Base-by-base conservation (phyloP, 768 basidiomycete species). In the Lactarius deliciosus region DNA sequence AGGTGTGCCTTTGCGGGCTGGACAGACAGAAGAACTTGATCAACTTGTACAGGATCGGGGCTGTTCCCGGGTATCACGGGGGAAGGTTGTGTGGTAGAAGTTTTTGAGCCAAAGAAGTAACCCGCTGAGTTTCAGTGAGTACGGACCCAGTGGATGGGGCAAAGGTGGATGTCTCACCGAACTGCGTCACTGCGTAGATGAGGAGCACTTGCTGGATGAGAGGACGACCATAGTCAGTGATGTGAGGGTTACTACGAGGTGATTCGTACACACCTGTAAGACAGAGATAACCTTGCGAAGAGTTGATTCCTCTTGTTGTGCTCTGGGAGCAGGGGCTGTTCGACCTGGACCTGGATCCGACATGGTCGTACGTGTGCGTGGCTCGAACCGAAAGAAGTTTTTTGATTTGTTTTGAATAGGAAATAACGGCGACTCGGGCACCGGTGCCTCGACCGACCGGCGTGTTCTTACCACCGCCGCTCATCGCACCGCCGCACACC, bases 171-270 rank as follows among this genome's bases (percentile, higher is more conserved):
- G 36, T 73, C 84, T 53, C 66, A 88, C 89, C 84, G 54, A 91
- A 72, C 74, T 91, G 88, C 50, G 86, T 82, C 54, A 89, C 72
- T n/a, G 80, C 82, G 79, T 83, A 91, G 66, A 88, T 77, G 60
- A 92, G 68, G 53, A 91, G 76, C 25, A 86, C 75, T 91, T 91
- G 89, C 90, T 92, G 60, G 20, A 68, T 36, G 66, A 22, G 47
- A 40, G 60, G 11, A 11, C 3, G n/a, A 11, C 45, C 9, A 43
- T 59, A 36, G 58, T 64, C 57, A 47, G 59, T 63, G 36, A 11
- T 38, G 36, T 38, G 64, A 43, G 41, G 28, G 34, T 50, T 16
- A 43, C 38, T 3, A 13, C 18, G 11, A 13, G 32, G 38, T 11
- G 15, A 54, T 25, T 50, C n/a, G 11, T 32, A 65, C 79, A 59